Conservation (phyloP, 176 grass and related monocot species). For the Hordeum marinum region DNA sequence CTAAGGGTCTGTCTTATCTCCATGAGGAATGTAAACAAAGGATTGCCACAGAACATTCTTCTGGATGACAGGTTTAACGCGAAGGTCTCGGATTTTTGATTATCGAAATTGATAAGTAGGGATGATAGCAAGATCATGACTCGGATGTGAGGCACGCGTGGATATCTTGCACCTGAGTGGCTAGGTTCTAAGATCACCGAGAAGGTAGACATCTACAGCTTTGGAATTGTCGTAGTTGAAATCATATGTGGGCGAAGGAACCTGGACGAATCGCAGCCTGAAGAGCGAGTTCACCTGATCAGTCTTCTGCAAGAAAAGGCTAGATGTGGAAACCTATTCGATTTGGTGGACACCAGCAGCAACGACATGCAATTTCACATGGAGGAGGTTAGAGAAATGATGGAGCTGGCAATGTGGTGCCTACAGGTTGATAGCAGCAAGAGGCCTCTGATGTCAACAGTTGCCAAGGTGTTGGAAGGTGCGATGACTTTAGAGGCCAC, state of each 20-base stretch:
- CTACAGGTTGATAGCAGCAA: not conserved
- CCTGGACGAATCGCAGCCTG: not conserved
- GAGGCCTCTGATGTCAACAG: not conserved
- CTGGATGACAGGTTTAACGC: not conserved
- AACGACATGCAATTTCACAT: not conserved
- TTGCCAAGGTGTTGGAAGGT: not conserved
- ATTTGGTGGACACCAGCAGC: not conserved
- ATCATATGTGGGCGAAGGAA: not conserved
- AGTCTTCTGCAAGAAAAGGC: not conserved
- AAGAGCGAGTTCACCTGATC: not conserved
- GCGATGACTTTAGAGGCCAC: not conserved
- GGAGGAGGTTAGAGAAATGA: not conserved
- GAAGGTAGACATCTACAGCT: constrained; percentile 1
- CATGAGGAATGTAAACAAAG: not conserved
- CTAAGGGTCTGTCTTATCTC: not conserved
- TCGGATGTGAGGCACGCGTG: not conserved
- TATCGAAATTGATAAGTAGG: not conserved
- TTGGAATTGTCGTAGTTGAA: not conserved
- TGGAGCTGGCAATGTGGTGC: not conserved
- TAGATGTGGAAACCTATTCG: not conserved
- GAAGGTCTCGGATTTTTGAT: not conserved
- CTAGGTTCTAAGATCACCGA: not conserved
- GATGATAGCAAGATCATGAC: not conserved
- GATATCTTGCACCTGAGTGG: not conserved
- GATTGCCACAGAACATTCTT: constrained; percentile 3